Evolutionary conservation across 768 basidiomycete species (phyloP).

Genomic region (Leccinum olivaceopallidum): DNA sequence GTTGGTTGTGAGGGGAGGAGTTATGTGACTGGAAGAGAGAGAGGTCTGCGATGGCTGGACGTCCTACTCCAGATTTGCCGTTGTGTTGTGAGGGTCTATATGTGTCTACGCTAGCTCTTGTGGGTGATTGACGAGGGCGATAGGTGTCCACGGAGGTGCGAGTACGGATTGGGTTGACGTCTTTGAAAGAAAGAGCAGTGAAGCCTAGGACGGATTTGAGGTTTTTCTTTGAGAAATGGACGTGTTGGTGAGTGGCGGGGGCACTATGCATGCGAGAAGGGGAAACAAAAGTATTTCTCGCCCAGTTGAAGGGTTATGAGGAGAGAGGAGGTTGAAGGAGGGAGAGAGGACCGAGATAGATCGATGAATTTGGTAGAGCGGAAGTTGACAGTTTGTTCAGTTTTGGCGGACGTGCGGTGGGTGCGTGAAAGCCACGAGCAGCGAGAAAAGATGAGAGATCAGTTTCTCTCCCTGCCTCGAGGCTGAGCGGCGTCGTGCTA

Average conservation of each 20-base stretch:
- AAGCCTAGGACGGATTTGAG: slow-evolving; percentile 52
- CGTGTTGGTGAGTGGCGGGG: slow-evolving; percentile 36
- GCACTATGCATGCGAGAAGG: slow-evolving; percentile 45
- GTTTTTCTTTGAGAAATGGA: slow-evolving; percentile 43
- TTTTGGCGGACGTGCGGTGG: slow-evolving; percentile 34
- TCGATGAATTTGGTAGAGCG: slow-evolving; percentile 34
- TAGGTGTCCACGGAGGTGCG: slow-evolving; percentile 31
- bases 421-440: slow-evolving; percentile 39
- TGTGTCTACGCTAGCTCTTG: slow-evolving; percentile 48
- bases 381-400: slow-evolving; percentile 30
- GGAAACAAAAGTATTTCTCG: slow-evolving; percentile 9
- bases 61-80: slow-evolving; percentile 37
- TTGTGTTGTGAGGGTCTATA: slow-evolving; percentile 37
- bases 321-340: slow-evolving; percentile 19
- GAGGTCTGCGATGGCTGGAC: slow-evolving; percentile 40
- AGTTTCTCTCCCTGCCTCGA: slow-evolving; percentile 29
- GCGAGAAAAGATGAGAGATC: slow-evolving; percentile 31
- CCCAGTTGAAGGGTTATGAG: slow-evolving; percentile 17
- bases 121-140: slow-evolving; percentile 30
- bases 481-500: slow-evolving; percentile 22
- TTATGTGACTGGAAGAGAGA: slow-evolving; percentile 43
- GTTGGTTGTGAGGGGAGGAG: slow-evolving; percentile 33
- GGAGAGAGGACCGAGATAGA: slow-evolving; percentile 24
- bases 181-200: slow-evolving; percentile 37
- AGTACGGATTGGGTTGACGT: slow-evolving; percentile 31